Base-by-base conservation (phyloP, 2,329 filamentous ascomycete species). In the Fusarium sp. region DNA sequence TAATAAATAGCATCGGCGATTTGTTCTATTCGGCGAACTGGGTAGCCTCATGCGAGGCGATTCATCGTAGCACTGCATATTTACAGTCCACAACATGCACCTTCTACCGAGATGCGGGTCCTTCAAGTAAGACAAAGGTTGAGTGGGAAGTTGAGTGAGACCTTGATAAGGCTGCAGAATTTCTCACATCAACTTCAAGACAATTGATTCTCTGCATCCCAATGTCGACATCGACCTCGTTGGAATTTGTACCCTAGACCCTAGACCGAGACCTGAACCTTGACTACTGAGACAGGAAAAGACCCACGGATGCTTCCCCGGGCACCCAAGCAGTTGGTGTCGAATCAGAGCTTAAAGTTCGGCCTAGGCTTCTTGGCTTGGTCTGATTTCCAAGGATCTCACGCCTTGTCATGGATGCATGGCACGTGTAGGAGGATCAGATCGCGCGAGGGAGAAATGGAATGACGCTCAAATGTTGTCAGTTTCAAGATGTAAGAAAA, bases 271-370 rank as follows among this genome's bases (percentile, higher is more conserved):
- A 47, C 37, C 49, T 46, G 28, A 44, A 47, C 28, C 30, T 49
- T 12, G 52, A 60, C 61, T 64, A 28, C 56, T 46, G 35, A 70
- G 59, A 57, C 37, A 44, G 52, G 54, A 60, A 67, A 74, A 61
- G 68, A 44, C 67, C 30, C 21, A 53, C 71, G 71, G 63, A 74
- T 50, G 64, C 59, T 72, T 74, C 71, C 71, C 71, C 67, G 70
- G 50, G 71, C 43, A 63, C 71, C 71, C 71, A 58, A 67, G 59
- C 53, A 57, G 58, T 56, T 67, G 71, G 70, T 72, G 69, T 57
- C 69, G 56, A 60, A 67, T 71, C 63, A 74, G 56, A 64, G 60
- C 58, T 73, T 62, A 44, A 53, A 58, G 47, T 43, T 56, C 47
- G 38, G 19, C 38, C 33, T 43, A 28, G 54, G 19, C 25, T 33